These are phyloP conservation scores for Aphanomyces astaci DNA, from an alignment of 352 stramenopile species.

Conservation along the genomic window DNA sequence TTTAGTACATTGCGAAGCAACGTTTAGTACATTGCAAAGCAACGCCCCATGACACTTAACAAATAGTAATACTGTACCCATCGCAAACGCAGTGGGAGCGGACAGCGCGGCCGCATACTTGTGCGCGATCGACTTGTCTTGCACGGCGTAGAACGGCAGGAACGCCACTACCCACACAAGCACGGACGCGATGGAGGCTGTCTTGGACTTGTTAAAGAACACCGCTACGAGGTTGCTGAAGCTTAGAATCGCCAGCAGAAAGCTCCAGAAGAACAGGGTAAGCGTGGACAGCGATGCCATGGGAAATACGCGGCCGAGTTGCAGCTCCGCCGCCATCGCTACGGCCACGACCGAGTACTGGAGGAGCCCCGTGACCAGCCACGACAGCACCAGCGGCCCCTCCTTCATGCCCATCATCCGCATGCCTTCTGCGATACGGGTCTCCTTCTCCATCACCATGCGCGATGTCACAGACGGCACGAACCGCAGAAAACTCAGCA, in stretches of 20 bases:
- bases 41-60: neutral
- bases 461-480: conserved; percentile 56
- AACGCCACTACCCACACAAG: conserved; percentile 65
- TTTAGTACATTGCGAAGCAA: no score
- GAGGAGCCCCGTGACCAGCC: conserved; percentile 42
- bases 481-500: conserved; percentile 44
- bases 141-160: conserved; percentile 61
- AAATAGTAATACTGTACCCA: conserved; percentile 19
- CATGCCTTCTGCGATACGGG: conserved; percentile 66
- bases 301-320: conserved; percentile 54
- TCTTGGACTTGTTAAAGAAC: conserved; percentile 63
- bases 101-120: conserved; percentile 51
- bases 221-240: conserved; percentile 61
- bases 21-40: no score
- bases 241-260: conserved; percentile 47
- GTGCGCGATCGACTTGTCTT: conserved; percentile 34
- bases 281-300: conserved; percentile 49
- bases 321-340: conserved; percentile 42
- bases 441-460: conserved; percentile 80
- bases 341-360: conserved; percentile 46
- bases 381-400: conserved; percentile 49
- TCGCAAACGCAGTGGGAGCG: conserved; percentile 53
- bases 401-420: conserved; percentile 78
- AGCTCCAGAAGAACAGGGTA: conserved; percentile 54
- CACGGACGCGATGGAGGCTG: conserved; percentile 51